Evolutionary conservation across 2,329 filamentous ascomycete species (phyloP), one percentile per base, ranked within the genome.

Genomic region (Blastomyces silverae): DNA sequence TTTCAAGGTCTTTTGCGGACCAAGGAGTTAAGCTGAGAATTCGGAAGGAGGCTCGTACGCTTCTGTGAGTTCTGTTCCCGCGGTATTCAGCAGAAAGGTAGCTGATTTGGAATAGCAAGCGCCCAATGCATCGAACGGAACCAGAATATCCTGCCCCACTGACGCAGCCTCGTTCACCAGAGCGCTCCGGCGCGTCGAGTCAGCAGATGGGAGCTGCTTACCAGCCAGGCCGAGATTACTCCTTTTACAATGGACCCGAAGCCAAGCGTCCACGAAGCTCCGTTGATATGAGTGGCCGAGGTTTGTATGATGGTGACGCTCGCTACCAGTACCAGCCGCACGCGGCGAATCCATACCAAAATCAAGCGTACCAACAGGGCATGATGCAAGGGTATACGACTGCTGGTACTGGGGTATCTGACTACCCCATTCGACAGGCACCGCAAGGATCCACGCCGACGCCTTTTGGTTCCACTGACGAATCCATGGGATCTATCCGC

Each of bases 1-100:
- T 96, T 55, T 94, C 91, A 0, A 84, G 90, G 62, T 87, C 89
- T 0, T 93, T 96, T 75, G 89, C 89, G 68, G 91, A 96, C 71
- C 91, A 96, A 74, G 92, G 92, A 10, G 90, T 96, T 17, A 87
- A 91, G 62, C 79, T 96, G 42, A 84, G 91, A 62, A 82, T 96
- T 58, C 86, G 91, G 64, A 96, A 96, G 74, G 91, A 96, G 75
- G 89, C 90, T 56, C 83, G 90, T 64, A 83, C 83, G n/a, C 69
- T 78, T 65, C 72, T 78, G 77, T 78, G 67, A 71, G 75, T 74
- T 48, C 17, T 15, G 53, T 65, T 52, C 13, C 8, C 58, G 10
- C 3, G 8, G 20, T 7, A 63, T 52, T 15, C 17, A 22, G 37
- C 17, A 63, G 25, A 39, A 53, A 56, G 28, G 59, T 68, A 73